Percentiles rank a stretch among this genome's conserved stretches.
These are phyloP conservation scores for Lactifluus echinatus DNA, from an alignment of 768 basidiomycete species.

Conservation along the genomic window DNA sequence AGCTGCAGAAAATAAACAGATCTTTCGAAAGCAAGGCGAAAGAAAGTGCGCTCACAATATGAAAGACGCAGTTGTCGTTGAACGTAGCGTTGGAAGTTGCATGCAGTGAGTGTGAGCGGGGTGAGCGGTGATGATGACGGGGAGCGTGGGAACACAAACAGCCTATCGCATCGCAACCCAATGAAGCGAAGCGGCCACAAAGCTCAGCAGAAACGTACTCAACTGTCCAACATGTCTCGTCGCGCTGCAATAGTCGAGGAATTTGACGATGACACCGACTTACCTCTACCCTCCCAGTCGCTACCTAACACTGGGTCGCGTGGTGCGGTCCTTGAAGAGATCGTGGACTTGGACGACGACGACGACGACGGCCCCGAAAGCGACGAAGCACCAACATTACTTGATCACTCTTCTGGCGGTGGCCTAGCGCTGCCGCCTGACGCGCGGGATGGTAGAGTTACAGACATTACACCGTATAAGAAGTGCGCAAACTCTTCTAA, in stretches of 20 bases:
- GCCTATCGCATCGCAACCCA: slow-evolving; percentile 1
- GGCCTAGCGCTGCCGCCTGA: slow-evolving; percentile 25
- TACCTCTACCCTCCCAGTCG: slow-evolving; percentile 63
- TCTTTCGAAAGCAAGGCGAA: not conserved
- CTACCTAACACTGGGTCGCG: slow-evolving; percentile 57
- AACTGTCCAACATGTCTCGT: slow-evolving; percentile 50
- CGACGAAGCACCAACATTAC: slow-evolving; percentile 21
- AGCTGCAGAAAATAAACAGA: not conserved
- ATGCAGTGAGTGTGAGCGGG: not conserved
- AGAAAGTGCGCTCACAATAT: not conserved
- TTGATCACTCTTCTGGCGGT: slow-evolving; percentile 53
- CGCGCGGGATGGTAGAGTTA: slow-evolving; percentile 31
- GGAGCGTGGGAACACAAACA: slow-evolving; percentile 15
- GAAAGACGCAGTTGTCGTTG: not conserved
- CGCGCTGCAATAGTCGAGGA: slow-evolving; percentile 62
- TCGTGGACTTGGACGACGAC: slow-evolving; percentile 47
- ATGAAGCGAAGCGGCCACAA: not conserved
- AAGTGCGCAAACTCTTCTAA: slow-evolving; percentile 39
- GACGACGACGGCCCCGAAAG: slow-evolving; percentile 21
- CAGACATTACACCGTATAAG: slow-evolving; percentile 79
- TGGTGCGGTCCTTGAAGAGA: slow-evolving; percentile 73
- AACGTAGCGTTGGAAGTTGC: not conserved
- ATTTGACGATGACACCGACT: slow-evolving; percentile 93
- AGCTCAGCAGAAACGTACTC: not conserved
- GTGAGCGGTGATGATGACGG: not conserved